phyloP scores from a whole-genome alignment of 2,329 filamentous ascomycete species.

The Penicillium hordei region DNA sequence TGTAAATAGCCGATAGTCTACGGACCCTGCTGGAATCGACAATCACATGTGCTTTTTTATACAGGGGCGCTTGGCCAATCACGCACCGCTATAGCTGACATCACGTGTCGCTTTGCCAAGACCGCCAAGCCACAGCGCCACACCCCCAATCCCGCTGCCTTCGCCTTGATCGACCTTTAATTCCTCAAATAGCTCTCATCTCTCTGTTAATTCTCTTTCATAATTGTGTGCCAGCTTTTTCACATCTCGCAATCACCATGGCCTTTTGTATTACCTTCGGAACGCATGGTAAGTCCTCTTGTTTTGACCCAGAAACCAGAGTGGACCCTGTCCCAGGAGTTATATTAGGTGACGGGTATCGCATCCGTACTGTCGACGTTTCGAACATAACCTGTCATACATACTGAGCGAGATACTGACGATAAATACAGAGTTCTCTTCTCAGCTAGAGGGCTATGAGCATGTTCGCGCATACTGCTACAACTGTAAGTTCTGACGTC shows the following conservation, averaged over 20 bases:
- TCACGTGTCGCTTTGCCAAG: conserved; percentile 29
- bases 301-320: conserved; percentile 4
- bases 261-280: conserved; percentile 47
- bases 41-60: conserved; percentile 1
- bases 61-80: conserved; percentile 14
- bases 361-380: background rate
- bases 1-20: background rate
- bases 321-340: conserved; percentile 13
- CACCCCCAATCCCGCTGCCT: conserved; percentile 33
- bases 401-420: conserved; percentile 16
- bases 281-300: conserved; percentile 38
- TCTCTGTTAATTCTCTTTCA: background rate
- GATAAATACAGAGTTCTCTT: conserved; percentile 42
- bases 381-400: conserved; percentile 5
- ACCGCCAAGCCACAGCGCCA: conserved; percentile 38
- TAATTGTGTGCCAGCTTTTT: background rate
- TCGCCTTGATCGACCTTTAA: conserved; percentile 14
- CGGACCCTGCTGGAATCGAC: background rate
- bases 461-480: conserved; percentile 48
- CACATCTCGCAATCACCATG: conserved; percentile 27
- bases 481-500: conserved; percentile 39
- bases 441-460: conserved; percentile 47
- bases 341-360: conserved; percentile 2
- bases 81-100: conserved; percentile 2
- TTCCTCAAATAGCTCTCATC: conserved; percentile 6